Percentiles rank a stretch among this genome's conserved stretches.
Evolutionary conservation across 2,329 filamentous ascomycete species (phyloP).

Genomic region (Domatiomyces catenatus): DNA sequence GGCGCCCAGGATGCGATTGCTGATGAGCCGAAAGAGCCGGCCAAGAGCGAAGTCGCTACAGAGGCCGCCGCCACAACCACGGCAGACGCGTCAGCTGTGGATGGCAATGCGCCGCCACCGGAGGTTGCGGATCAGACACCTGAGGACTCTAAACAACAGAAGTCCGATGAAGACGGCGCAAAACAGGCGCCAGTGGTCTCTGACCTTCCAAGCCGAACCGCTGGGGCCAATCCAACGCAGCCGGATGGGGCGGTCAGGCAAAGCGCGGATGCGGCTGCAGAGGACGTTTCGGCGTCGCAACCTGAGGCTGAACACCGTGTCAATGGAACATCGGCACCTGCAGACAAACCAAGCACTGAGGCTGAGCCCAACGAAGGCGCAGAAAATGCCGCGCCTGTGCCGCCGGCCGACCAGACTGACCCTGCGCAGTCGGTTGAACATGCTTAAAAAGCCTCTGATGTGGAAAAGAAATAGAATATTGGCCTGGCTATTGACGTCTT

Average conservation of each 20-base stretch:
- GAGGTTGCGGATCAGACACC: not conserved
- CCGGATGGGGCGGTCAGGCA: not conserved
- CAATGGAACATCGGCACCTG: not conserved
- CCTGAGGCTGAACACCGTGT: not conserved
- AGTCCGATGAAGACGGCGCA: not conserved
- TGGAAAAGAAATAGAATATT: not conserved
- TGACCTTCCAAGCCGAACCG: not conserved
- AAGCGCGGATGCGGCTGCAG: not conserved
- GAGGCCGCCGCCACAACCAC: not conserved
- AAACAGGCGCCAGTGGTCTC: not conserved
- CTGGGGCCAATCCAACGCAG: not conserved
- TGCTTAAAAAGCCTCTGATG: not conserved
- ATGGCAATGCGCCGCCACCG: not conserved
- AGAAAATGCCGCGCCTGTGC: not conserved
- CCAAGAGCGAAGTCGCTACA: not conserved
- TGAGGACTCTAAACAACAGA: not conserved
- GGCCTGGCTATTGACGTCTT: not conserved
- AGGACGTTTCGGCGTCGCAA: not conserved
- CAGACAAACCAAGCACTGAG: not conserved
- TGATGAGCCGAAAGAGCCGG: not conserved
- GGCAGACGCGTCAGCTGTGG: not conserved
- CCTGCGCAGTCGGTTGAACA: not conserved
- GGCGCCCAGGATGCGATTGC: constrained; percentile 1
- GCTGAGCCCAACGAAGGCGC: not conserved
- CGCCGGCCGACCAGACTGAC: not conserved